phyloP scores from a whole-genome alignment of 1,139 yeast genomes.

The Candida freyschussii region DNA sequence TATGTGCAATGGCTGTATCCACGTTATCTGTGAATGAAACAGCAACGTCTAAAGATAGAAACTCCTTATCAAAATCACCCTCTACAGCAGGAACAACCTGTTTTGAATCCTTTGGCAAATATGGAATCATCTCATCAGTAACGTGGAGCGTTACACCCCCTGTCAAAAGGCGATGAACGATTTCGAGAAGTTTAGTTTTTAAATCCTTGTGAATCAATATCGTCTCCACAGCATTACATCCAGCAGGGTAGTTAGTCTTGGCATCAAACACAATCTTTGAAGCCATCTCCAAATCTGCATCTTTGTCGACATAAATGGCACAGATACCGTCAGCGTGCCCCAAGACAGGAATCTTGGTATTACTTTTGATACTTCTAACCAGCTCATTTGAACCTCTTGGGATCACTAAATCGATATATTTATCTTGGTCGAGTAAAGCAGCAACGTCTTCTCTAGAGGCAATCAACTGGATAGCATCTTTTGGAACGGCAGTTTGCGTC shows the following conservation, averaged over 20 bases:
- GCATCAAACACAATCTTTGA: conserved; percentile 72
- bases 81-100: conserved; percentile 42
- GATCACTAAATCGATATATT: conserved; percentile 87
- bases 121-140: conserved; percentile 43
- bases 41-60: conserved; percentile 76
- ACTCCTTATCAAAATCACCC: conserved; percentile 77
- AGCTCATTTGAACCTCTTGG: conserved; percentile 95
- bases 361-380: conserved; percentile 77
- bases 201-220: conserved; percentile 60
- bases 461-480: conserved; percentile 77
- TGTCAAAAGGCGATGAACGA: conserved; percentile 46
- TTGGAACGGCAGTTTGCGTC: conserved; percentile 60
- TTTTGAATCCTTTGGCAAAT: conserved; percentile 24
- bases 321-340: conserved; percentile 99
- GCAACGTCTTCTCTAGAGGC: conserved; percentile 87
- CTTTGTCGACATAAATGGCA: conserved; percentile 73
- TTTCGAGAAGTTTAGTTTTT: conserved; percentile 35
- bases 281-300: conserved; percentile 75
- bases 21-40: conserved; percentile 56
- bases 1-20: conserved; percentile 72
- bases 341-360: conserved; percentile 91
- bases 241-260: conserved; percentile 96
- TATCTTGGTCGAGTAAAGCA: conserved; percentile 77
- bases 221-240: conserved; percentile 95
- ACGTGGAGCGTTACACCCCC: conserved; percentile 75